Percentiles rank a stretch among this genome's conserved stretches.
Evolutionary conservation across 2,329 filamentous ascomycete genomes (phyloP).

Genomic region (Colletotrichum lini): DNA sequence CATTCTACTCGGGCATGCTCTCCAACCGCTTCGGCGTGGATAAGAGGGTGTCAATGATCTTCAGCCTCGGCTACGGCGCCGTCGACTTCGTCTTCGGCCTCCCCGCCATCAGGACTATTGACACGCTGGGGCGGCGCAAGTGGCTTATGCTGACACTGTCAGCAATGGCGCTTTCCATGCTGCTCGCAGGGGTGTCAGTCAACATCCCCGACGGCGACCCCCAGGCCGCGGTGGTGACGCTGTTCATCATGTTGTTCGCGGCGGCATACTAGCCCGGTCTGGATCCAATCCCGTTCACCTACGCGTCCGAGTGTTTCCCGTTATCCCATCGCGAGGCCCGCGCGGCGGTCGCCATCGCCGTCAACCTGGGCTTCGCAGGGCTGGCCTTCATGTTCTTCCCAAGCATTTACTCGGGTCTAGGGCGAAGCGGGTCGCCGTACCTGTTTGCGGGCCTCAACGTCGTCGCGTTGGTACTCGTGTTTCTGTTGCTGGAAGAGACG

Average conservation of each 20-base stretch:
- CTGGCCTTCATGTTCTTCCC: slow-evolving; percentile 61
- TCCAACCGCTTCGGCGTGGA: slow-evolving; percentile 45
- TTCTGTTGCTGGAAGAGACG: slow-evolving; percentile 61
- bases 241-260: slow-evolving; percentile 59
- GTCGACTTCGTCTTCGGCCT: slow-evolving; percentile 60
- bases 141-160: slow-evolving; percentile 61
- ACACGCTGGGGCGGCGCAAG: slow-evolving; percentile 58
- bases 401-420: slow-evolving; percentile 46
- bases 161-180: slow-evolving; percentile 59
- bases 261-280: slow-evolving; percentile 58
- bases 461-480: slow-evolving; percentile 61
- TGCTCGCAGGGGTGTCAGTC: slow-evolving; percentile 54
- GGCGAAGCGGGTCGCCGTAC: slow-evolving; percentile 56
- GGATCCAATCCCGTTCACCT: slow-evolving; percentile 65
- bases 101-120: slow-evolving; percentile 57
- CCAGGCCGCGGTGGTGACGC: slow-evolving; percentile 51
- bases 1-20: slow-evolving; percentile 58
- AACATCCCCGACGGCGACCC: slow-evolving; percentile 43
- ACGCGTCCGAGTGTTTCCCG: slow-evolving; percentile 66
- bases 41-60: slow-evolving; percentile 47
- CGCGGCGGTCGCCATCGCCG: slow-evolving; percentile 62
- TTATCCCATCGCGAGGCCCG: slow-evolving; percentile 65
- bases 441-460: slow-evolving; percentile 64
- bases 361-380: slow-evolving; percentile 63
- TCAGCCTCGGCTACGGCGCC: slow-evolving; percentile 54